Evolutionary conservation across 2,329 filamentous ascomycete genomes (phyloP).

Genomic region (Tolypocladium amazonense): DNA sequence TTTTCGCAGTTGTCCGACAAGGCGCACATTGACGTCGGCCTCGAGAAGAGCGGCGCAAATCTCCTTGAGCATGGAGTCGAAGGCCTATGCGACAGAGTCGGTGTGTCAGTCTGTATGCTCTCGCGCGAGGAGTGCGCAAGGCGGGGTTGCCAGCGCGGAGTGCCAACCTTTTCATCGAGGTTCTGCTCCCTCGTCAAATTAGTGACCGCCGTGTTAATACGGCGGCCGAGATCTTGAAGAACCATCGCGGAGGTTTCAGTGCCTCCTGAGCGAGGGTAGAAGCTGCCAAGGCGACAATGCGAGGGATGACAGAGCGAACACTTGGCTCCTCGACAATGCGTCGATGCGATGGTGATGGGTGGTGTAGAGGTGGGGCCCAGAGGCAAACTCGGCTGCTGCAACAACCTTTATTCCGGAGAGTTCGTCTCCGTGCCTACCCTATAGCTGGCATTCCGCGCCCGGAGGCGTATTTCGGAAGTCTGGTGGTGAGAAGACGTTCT

Average conservation of each 20-base stretch:
- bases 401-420: neutral
- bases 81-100: slow-evolving; percentile 49
- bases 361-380: neutral
- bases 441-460: neutral
- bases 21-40: slow-evolving; percentile 92
- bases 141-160: neutral
- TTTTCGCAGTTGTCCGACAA: slow-evolving; percentile 83
- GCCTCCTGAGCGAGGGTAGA: neutral
- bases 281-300: neutral
- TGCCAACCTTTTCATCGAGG: slow-evolving; percentile 80
- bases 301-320: neutral
- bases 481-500: neutral
- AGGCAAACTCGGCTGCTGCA: neutral
- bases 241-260: slow-evolving; percentile 54
- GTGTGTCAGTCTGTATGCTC: neutral
- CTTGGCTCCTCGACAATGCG: neutral
- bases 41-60: slow-evolving; percentile 92
- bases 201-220: slow-evolving; percentile 92
- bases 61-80: slow-evolving; percentile 97
- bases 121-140: neutral
- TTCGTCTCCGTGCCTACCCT: neutral
- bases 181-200: slow-evolving; percentile 88
- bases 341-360: neutral
- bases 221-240: slow-evolving; percentile 95
- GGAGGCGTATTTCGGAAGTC: too few relatives aligned